Base-by-base conservation (phyloP, 257 asterid species). In the Coffea eugenioides region DNA sequence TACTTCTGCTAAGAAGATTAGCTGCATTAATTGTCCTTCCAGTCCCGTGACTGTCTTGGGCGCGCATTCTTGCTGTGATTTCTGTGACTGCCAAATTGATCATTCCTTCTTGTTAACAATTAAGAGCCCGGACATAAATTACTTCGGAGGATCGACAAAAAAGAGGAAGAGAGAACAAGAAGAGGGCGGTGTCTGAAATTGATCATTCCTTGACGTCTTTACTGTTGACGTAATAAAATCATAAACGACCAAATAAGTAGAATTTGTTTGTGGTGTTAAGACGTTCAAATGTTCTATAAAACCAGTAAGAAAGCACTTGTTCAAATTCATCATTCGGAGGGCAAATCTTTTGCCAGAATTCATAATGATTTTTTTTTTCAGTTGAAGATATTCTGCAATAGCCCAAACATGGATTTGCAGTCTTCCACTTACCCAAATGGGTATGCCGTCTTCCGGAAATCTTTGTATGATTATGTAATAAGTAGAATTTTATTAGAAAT, bases 11-110 rank as follows among this genome's bases (percentile, higher is more conserved):
- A 78, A 54, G 73, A 74, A 62, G 76, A 10, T 39, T 72, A 75
- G 8, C 11, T 16, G 21, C 72, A 13, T 5, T 76, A 45, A 36
- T 39, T 81, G 79, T 52, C 90, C 93, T 77, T 70, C 91, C 61
- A 92, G 97, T 77, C 98, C 98, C 18, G 91, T 89, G 36, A 92
- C 92, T 0, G 97, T 94, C 21, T 74, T 92, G 83, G 79, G 85
- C 72, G 81, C 54, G 66, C 85, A 86, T 18, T 78, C 66, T 43
- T 77, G 69, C 49, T 71, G 74, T 62, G 41, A 76, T 59, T 71
- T 69, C 57, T 34, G 56, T n/a, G 84, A 82, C 16, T 80, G 54
- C 66, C 82, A 48, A 25, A 61, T 41, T 21, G 77, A 67, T 80
- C 65, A 41, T 57, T 75, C 79, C 45, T 43, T 82, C 39, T 43